phyloP scores from a whole-genome alignment of 179 eudicot species.

The Nepenthes alata region DNA sequence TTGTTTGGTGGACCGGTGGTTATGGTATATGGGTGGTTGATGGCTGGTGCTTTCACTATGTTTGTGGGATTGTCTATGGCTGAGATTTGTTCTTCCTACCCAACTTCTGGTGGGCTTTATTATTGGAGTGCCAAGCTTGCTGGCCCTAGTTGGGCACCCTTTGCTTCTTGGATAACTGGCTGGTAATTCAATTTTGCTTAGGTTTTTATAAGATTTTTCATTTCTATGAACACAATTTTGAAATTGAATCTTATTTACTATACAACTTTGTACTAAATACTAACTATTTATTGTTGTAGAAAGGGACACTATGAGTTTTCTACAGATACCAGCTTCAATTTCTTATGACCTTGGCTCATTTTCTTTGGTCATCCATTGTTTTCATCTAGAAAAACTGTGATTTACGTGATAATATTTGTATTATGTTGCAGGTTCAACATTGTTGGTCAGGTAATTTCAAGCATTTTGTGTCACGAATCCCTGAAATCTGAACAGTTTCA shows the following conservation, averaged over 20 bases:
- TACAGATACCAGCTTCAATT: too few relatives aligned
- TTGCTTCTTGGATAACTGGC: constrained; percentile 95
- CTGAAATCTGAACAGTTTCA: constrained; percentile 3
- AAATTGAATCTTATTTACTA: too few relatives aligned
- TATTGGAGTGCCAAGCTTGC: constrained; percentile 98
- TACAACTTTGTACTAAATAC: too few relatives aligned
- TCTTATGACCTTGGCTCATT: too few relatives aligned
- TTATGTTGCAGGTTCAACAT: constrained; percentile 76
- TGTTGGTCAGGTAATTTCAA: constrained; percentile 68
- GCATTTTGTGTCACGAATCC: constrained; percentile 7
- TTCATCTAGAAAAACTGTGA: too few relatives aligned
- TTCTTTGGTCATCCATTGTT: too few relatives aligned
- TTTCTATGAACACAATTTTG: too few relatives aligned
- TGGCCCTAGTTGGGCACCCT: constrained; percentile 86
- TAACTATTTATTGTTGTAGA: too few relatives aligned
- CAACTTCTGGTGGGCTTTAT: constrained; percentile 90
- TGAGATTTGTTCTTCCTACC: constrained; percentile 88
- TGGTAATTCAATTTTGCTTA: constrained; percentile 32
- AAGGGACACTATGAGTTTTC: too few relatives aligned
- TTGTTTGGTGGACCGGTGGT: constrained; percentile 69
- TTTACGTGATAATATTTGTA: not conserved
- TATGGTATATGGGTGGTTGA: constrained; percentile 78
- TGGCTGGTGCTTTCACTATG: constrained; percentile 73
- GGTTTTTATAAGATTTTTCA: too few relatives aligned
- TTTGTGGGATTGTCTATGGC: constrained; percentile 86